Conservation (phyloP, 2,329 filamentous ascomycete genomes). For the Claviceps capensis region DNA sequence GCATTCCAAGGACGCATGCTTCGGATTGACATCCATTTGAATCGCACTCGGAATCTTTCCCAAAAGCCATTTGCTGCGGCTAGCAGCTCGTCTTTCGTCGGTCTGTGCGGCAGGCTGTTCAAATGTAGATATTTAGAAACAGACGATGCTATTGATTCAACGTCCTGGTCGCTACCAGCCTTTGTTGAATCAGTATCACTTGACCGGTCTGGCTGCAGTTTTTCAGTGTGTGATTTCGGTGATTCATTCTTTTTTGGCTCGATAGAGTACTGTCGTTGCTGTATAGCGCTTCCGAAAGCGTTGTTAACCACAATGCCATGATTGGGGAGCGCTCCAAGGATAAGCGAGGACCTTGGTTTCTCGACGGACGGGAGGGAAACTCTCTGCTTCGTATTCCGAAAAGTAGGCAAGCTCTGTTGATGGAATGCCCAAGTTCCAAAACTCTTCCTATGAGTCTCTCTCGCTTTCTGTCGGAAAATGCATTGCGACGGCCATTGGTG, state of each 20-base stretch:
- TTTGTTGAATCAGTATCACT: slow-evolving; percentile 3
- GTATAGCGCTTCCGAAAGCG: neutral
- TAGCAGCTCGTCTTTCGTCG: slow-evolving; percentile 85
- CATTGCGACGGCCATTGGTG: slow-evolving; percentile 3
- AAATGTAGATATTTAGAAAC: slow-evolving; percentile 48
- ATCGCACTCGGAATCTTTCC: slow-evolving; percentile 76
- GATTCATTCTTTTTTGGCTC: neutral
- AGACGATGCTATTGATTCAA: slow-evolving; percentile 33
- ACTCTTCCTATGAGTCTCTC: neutral
- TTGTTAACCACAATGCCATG: neutral
- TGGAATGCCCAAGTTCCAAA: no score
- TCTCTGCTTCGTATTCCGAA: neutral
- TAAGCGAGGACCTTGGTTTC: neutral
- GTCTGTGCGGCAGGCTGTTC: slow-evolving; percentile 66
- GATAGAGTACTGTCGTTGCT: neutral
- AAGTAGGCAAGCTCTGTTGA: neutral
- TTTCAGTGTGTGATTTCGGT: neutral
- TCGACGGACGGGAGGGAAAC: neutral
- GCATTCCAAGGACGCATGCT: slow-evolving; percentile 89
- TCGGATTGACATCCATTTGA: slow-evolving; percentile 96
- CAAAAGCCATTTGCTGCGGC: slow-evolving; percentile 87
- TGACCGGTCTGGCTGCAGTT: neutral
- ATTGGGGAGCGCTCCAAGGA: neutral
- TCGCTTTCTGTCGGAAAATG: neutral
- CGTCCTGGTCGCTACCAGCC: slow-evolving; percentile 8